phyloP scores from a whole-genome alignment of 345 rosid species.

The Trapa incisa region DNA sequence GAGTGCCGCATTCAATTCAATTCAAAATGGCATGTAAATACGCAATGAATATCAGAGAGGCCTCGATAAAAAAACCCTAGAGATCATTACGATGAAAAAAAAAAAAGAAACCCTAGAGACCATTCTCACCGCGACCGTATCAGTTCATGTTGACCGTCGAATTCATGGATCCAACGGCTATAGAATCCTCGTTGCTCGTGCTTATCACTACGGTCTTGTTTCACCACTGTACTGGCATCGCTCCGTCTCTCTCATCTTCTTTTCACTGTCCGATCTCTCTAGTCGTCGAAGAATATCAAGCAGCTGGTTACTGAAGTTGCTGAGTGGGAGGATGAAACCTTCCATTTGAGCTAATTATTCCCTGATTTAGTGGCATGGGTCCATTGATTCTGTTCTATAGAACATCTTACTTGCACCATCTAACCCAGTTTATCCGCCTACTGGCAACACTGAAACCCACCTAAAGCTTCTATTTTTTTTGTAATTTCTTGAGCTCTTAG shows the following conservation, averaged over 20 bases:
- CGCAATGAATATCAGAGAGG: no score
- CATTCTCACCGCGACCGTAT: slow-evolving; percentile 15
- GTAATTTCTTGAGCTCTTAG: slow-evolving; percentile 2
- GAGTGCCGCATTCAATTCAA: no score
- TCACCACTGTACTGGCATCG: slow-evolving; percentile 17
- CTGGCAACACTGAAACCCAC: slow-evolving; percentile 8
- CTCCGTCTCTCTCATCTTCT: neutral
- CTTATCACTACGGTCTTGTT: slow-evolving; percentile 25
- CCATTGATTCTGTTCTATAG: slow-evolving; percentile 12
- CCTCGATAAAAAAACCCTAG: no score
- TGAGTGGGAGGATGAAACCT: neutral
- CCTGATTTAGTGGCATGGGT: slow-evolving; percentile 1
- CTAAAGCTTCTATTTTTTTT: slow-evolving; percentile 11
- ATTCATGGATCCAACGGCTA: slow-evolving; percentile 22
- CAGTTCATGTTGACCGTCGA: slow-evolving; percentile 25
- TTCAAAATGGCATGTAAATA: no score
- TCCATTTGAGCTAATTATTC: neutral
- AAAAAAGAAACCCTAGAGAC: slow-evolving; percentile 32
- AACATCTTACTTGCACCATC: slow-evolving; percentile 4
- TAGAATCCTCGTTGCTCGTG: slow-evolving; percentile 14
- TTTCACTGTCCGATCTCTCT: neutral
- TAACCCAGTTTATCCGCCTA: slow-evolving; percentile 5
- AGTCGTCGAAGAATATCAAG: neutral
- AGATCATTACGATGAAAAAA: neutral
- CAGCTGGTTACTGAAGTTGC: neutral